Conservation (phyloP, 371 early-diverging fungal species). For the Haplosporangium sp. region DNA sequence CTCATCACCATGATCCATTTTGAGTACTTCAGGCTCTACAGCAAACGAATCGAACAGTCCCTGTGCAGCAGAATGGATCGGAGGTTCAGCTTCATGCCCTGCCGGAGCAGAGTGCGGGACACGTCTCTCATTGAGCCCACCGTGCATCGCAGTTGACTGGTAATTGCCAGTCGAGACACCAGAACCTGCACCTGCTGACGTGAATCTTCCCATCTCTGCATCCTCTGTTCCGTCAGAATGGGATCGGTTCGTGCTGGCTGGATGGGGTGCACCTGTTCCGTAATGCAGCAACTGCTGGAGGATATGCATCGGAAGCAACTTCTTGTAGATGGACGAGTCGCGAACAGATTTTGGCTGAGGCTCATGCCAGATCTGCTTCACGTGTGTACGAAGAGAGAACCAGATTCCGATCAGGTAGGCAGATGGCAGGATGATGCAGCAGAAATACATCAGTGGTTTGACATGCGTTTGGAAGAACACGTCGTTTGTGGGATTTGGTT, state of each 20-base stretch:
- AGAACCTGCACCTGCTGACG: conserved; percentile 3
- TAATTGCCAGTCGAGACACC: conserved; percentile 43
- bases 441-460: conserved; percentile 87
- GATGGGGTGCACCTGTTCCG: conserved; percentile 7
- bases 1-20: conserved; percentile 64
- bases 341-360: conserved; percentile 40
- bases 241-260: conserved; percentile 8
- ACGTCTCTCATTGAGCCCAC: conserved; percentile 31
- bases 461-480: conserved; percentile 81
- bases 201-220: conserved; percentile 27
- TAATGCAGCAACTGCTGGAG: conserved; percentile 47
- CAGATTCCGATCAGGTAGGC: conserved; percentile 91
- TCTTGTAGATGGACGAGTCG: conserved; percentile 56
- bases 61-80: conserved; percentile 18
- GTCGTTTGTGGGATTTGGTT: conserved; percentile 78
- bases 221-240: conserved; percentile 13
- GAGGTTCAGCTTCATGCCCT: conserved; percentile 7
- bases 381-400: conserved; percentile 93
- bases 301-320: conserved; percentile 32
- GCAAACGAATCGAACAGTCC: conserved; percentile 19
- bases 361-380: conserved; percentile 82
- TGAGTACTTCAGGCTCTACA: conserved; percentile 18
- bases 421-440: conserved; percentile 84
- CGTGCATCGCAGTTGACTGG: conserved; percentile 37
- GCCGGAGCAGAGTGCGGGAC: conserved; percentile 24